Evolutionary conservation across 345 rosid genomes (phyloP).

Genomic region (Eucalyptus victrix): DNA sequence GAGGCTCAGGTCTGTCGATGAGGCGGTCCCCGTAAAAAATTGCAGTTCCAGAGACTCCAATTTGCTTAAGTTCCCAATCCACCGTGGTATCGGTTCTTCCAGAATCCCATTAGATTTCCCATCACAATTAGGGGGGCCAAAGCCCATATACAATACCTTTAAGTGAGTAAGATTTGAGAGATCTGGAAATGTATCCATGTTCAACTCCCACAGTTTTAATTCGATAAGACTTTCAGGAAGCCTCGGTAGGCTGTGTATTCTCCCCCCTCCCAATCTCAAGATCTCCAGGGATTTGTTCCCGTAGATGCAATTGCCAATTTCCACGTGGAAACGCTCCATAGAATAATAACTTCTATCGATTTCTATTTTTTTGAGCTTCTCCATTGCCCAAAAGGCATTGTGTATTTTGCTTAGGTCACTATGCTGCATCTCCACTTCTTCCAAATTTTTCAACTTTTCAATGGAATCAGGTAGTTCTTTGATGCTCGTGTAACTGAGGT

Average conservation of each 20-base stretch:
- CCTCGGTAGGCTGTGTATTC: background rate
- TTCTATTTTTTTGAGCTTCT: background rate
- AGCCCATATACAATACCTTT: accelerated
- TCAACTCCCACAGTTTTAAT: accelerated
- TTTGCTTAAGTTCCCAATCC: background rate
- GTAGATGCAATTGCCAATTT: background rate
- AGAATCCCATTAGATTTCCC: background rate
- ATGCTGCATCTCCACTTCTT: accelerated
- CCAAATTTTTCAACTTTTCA: too few relatives aligned
- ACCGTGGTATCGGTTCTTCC: background rate
- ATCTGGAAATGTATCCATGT: background rate
- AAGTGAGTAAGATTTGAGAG: background rate
- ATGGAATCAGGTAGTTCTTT: too few relatives aligned
- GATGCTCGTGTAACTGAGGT: too few relatives aligned
- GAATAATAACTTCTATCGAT: too few relatives aligned
- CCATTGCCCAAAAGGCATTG: accelerated
- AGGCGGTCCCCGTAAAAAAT: accelerated
- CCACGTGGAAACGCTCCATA: too few relatives aligned
- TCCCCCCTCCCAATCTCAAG: accelerated
- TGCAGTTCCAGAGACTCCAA: accelerated
- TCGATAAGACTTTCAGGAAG: background rate
- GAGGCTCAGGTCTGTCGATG: background rate
- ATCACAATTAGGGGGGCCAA: accelerated
- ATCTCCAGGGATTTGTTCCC: background rate
- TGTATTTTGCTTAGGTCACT: accelerated